Base-by-base conservation (phyloP, 2,329 filamentous ascomycete species). In the Penicillium sp. region DNA sequence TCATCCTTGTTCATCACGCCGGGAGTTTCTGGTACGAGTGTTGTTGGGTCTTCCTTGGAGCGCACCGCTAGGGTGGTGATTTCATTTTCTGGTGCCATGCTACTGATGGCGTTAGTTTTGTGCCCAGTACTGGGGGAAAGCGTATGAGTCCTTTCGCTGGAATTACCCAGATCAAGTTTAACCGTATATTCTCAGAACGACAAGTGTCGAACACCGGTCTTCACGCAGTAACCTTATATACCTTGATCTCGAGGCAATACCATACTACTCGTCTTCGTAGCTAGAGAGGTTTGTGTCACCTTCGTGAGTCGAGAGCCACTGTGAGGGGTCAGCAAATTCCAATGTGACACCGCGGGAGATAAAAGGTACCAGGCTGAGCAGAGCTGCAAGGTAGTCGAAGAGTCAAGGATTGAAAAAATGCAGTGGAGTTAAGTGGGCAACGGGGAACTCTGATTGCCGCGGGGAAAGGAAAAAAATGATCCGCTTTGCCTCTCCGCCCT, bases 81-180 rank as follows among this genome's bases (percentile, higher is more conserved):
- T 56, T 66, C 55, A 54, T 60, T 63, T 62, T 68, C 64, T 47
- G 63, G 54, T 24, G 65, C 63, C 71, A 74, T 74, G 51, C 71
- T 74, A 56, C 29, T 40, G 21, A 43, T n/a, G 46, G 21, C 22
- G 59, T 70, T 52, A 71, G 69, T 64, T 60, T 53, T 10, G 40
- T 16, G 9, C 29, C 8, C 32, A 14, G 18, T 44, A 14, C 32
- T 36, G 40, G 47, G 43, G 57, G 47, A 58, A 66, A 67, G 64
- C 66, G 72, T 71, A 75, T 73, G 68, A 74, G 71, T 75, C 64
- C 72, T 75, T 75, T 74, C 72, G 72, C 72, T 75, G 72, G 72
- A 71, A 72, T 75, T 74, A 72, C 70, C 72, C 72, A 75, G 71
- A 74, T 74, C 72, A 75, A 75, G 72, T 75, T 73, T 66, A 74